These are phyloP conservation scores for Auxenochlorella pyrenoidosa DNA, from an alignment of 139 green algal genomes.

Conservation along the genomic window DNA sequence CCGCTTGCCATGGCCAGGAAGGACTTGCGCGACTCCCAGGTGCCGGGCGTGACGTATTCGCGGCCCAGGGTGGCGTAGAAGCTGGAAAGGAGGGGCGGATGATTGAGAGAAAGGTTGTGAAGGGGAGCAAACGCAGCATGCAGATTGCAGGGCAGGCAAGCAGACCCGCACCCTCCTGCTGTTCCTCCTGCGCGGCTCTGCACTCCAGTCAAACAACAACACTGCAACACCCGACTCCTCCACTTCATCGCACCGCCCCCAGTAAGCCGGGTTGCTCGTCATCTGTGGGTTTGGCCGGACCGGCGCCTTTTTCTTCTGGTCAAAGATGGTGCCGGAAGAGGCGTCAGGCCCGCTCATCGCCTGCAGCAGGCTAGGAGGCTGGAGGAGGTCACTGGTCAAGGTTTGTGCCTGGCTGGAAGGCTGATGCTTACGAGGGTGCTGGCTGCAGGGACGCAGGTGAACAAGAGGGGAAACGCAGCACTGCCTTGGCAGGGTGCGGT, in stretches of 20 bases:
- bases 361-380: background rate
- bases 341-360: constrained; percentile 24
- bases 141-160: background rate
- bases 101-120: no score
- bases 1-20: constrained; percentile 33
- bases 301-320: constrained; percentile 29
- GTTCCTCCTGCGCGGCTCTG: no score
- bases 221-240: no score
- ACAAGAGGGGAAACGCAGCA: no score
- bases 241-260: background rate
- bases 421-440: background rate
- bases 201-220: no score
- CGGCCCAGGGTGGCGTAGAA: constrained; percentile 44
- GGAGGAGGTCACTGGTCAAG: background rate
- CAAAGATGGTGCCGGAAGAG: constrained; percentile 16
- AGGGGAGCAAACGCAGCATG: no score
- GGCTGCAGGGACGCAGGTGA: background rate
- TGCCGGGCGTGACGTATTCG: constrained; percentile 38
- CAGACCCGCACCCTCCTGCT: no score
- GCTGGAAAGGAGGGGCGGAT: background rate
- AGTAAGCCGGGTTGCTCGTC: background rate
- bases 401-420: background rate
- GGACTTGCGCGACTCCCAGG: constrained; percentile 39
- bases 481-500: no score
- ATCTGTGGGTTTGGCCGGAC: constrained; percentile 32